A percentile compares a stretch with the other conserved stretches of the same genome.
Conservation (phyloP, 1,139 yeast genomes). For the Suhomyces choctaworum region DNA sequence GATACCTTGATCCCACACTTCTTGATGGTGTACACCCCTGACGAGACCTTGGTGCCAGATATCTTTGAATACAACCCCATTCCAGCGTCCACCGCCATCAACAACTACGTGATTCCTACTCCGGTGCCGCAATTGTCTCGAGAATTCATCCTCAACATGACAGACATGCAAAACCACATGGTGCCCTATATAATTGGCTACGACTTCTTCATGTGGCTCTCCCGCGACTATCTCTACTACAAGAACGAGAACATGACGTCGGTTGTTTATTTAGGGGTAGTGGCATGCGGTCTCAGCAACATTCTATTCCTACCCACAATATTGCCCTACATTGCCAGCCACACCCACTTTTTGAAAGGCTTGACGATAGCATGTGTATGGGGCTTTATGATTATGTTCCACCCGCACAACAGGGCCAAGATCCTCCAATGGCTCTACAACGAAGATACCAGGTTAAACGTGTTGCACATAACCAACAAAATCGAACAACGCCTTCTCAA, state of each 20-base stretch:
- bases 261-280: constrained; percentile 42
- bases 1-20: constrained; percentile 73
- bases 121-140: constrained; percentile 80
- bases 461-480: constrained; percentile 47
- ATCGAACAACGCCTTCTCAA: constrained; percentile 42
- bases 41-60: constrained; percentile 24
- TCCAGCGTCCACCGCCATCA: constrained; percentile 54
- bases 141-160: constrained; percentile 74
- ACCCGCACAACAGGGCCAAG: constrained; percentile 53
- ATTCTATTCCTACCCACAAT: constrained; percentile 35
- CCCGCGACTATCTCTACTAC: constrained; percentile 64
- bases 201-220: constrained; percentile 53
- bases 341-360: constrained; percentile 40
- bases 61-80: constrained; percentile 45
- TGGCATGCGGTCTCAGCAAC: constrained; percentile 31
- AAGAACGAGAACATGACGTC: constrained; percentile 64
- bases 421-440: constrained; percentile 49
- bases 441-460: constrained; percentile 59
- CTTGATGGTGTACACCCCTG: constrained; percentile 44
- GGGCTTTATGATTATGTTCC: constrained; percentile 48
- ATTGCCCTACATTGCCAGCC: constrained; percentile 26
- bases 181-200: constrained; percentile 62
- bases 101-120: constrained; percentile 53
- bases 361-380: constrained; percentile 48
- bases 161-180: constrained; percentile 86